phyloP scores from a whole-genome alignment of 177 flowering plant genomes.

The Vitis hybrid region DNA sequence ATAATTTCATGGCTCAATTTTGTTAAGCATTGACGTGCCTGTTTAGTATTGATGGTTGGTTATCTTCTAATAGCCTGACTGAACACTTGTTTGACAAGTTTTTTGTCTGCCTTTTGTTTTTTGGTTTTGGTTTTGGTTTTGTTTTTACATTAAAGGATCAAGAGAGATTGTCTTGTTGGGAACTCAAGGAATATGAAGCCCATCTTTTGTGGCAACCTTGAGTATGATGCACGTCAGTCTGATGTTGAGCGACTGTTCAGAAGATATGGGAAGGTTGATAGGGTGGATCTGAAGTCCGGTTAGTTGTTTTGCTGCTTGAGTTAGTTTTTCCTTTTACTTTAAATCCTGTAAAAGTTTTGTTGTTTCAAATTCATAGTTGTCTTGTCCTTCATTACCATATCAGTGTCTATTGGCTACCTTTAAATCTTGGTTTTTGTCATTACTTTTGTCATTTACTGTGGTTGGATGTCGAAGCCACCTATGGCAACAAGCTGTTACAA shows the following conservation, averaged over 20 bases:
- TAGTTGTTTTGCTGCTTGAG: conserved; percentile 7
- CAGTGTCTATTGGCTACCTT: too few relatives aligned
- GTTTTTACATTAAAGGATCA: background rate
- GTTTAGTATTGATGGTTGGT: too few relatives aligned
- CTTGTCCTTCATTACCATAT: too few relatives aligned
- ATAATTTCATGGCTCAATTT: too few relatives aligned
- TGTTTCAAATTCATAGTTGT: background rate
- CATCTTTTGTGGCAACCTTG: conserved; percentile 65
- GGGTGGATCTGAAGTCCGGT: conserved; percentile 76
- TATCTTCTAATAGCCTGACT: too few relatives aligned
- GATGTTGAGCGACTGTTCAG: conserved; percentile 63
- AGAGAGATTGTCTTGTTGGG: background rate
- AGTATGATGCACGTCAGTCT: conserved; percentile 59
- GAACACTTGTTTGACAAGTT: background rate
- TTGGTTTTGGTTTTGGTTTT: background rate
- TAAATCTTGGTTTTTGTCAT: background rate
- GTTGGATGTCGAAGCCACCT: background rate
- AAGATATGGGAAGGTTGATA: conserved; percentile 64
- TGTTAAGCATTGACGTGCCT: too few relatives aligned
- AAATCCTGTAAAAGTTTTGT: background rate
- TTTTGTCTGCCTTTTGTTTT: background rate
- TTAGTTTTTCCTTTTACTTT: background rate
- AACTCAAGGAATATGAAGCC: conserved; percentile 41
- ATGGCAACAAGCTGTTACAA: background rate
- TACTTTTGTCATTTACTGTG: background rate